Base-by-base conservation (phyloP, 1,284 basidiomycete genomes). In the Fistulina hepatica region DNA sequence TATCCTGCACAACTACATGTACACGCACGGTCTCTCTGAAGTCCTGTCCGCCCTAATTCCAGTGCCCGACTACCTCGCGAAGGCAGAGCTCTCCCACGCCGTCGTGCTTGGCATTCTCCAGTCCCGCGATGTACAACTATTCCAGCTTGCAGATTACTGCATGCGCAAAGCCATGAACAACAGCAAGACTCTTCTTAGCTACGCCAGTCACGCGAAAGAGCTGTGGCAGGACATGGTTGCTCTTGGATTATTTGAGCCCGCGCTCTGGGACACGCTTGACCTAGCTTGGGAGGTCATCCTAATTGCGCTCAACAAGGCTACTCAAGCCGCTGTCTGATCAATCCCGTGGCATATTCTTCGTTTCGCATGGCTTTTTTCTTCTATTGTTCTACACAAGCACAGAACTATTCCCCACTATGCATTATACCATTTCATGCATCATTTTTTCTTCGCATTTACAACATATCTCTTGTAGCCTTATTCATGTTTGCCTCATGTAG, bases 171-270 rank as follows among this genome's bases (percentile, higher is more conserved):
- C 64, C 6, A 48, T 55, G 3, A 53, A 56, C 25, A 64, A 61
- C 42, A 58, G 73, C 44, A 60, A 63, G 34, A 65, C 60, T 0
- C 60, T 81, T 11, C 69, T 68, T 28, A 60, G 62, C n/a, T 66
- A 72, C 43, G 69, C 73, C 2, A 66, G 71, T n/a, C 69, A 73
- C 48, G 66, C 81, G 23, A 81, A 78, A 49, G 78, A 76, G 37
- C 62, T 84, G 12, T 86, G 82, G 82, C 67, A 73, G 44, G 78
- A 82, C 50, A 67, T 76, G 46, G 72, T 73, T 34, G 69, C 75
- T 2, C 70, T 86, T 25, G 80, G 81, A n/a, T 50, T 85, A 5
- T 63, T 67, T 42, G 73, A 80, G 45, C 63, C 67, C 12, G 69
- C 70, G 30, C 63, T 83, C 17, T 86, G 82, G 82, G 67, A 72